Percentiles rank a stretch among this genome's conserved stretches.
phyloP scores from a whole-genome alignment of 2,329 filamentous ascomycete genomes.

The Cryphonectria radicalis region DNA sequence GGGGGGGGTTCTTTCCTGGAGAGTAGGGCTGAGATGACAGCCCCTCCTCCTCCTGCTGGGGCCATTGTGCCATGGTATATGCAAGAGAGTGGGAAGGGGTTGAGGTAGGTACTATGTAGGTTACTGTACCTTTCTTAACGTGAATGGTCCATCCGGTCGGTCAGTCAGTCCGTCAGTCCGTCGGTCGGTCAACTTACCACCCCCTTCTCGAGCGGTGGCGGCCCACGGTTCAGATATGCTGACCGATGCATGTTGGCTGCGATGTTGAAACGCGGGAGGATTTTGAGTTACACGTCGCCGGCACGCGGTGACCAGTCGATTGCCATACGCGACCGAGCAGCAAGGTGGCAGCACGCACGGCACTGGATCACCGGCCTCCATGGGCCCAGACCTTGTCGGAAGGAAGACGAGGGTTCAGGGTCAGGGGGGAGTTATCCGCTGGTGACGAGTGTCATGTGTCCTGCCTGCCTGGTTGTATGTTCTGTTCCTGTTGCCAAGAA shows the following conservation, averaged over 20 bases:
- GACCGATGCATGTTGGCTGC: neutral
- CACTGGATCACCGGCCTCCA: neutral
- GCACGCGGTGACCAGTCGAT: neutral
- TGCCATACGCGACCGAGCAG: neutral
- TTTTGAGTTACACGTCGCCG: slow-evolving; percentile 1
- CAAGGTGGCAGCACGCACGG: slow-evolving; percentile 12
- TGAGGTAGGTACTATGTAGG: too few species aligned
- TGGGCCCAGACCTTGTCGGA: neutral
- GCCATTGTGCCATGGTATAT: neutral
- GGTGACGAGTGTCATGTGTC: slow-evolving; percentile 15
- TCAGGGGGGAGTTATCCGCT: neutral
- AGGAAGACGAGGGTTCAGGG: neutral
- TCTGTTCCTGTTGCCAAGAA: neutral
- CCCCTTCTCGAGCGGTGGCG: neutral
- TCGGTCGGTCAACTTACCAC: neutral
- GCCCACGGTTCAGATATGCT: neutral
- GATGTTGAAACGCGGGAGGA: slow-evolving; percentile 20
- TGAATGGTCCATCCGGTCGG: neutral
- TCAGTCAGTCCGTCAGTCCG: neutral
- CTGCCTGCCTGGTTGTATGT: neutral
- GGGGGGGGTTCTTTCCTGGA: neutral
- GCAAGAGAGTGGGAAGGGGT: neutral
- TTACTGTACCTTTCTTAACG: neutral
- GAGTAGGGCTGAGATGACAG: slow-evolving; percentile 27
- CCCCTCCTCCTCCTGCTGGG: slow-evolving; percentile 8